phyloP scores from a whole-genome alignment of 192 early-diverging fungal genomes.

The Backusella westeae region DNA sequence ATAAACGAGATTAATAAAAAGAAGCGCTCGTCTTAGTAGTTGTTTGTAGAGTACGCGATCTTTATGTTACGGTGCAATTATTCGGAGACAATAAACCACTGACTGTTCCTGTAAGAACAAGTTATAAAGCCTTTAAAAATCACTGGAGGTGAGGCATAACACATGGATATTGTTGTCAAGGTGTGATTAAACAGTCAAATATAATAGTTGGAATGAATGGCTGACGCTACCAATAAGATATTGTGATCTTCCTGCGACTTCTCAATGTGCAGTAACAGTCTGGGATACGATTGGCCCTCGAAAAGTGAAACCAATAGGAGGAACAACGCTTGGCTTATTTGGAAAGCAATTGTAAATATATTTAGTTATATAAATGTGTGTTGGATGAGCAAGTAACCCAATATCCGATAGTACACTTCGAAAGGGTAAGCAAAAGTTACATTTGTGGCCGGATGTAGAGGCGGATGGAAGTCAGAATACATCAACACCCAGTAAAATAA shows the following conservation, averaged over 20 bases:
- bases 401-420: conserved; percentile 62
- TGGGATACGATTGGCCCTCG: conserved; percentile 80
- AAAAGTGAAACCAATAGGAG: conserved; percentile 71
- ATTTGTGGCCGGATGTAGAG: conserved; percentile 63
- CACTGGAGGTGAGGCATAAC: conserved; percentile 50
- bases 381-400: not conserved
- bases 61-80: conserved; percentile 65
- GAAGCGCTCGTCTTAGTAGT: conserved; percentile 7
- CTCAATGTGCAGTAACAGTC: conserved; percentile 71
- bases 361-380: not conserved
- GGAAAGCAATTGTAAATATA: conserved; percentile 65
- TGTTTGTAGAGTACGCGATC: conserved; percentile 49
- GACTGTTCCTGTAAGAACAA: conserved; percentile 62
- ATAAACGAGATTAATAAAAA: not conserved
- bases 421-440: conserved; percentile 81
- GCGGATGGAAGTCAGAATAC: conserved; percentile 61
- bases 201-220: conserved; percentile 90
- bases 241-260: conserved; percentile 72
- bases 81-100: conserved; percentile 69
- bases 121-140: conserved; percentile 59
- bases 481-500: conserved; percentile 53
- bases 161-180: not conserved
- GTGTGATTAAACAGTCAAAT: not conserved
- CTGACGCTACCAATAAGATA: conserved; percentile 85
- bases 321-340: conserved; percentile 78